Base-by-base conservation (phyloP, 1,284 basidiomycete genomes). In the Hypsizygus ulmarius region DNA sequence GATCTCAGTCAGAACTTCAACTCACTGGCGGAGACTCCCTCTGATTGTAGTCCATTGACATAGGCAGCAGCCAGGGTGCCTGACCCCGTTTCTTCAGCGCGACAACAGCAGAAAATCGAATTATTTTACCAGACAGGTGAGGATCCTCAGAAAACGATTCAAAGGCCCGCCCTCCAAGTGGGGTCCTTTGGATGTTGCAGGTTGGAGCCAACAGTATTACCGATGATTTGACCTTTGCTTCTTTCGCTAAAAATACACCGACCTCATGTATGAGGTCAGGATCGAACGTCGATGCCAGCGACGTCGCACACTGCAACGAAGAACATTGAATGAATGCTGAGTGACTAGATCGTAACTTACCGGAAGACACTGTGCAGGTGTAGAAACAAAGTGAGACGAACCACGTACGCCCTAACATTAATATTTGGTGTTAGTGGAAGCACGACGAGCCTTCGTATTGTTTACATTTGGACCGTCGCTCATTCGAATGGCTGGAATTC, bases 111-210 rank as follows among this genome's bases (percentile, higher is more conserved):
- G 45, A 25, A 35, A 41, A 32, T 14, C 14, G 14, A 15, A 8
- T 14, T 25, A 12, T 53, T 53, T 37, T 60, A 78, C 80, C 82
- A 25, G 79, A 87, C 33, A 85, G 67, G 58, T 78, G 69, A 36
- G 79, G 81, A 57, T 84, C 82, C 57, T 89, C 84, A 0, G 81
- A 82, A 65, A 84, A 87, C 3, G 78, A 82, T 62, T 87, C 85
- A 57, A 87, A 87, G 5, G 81, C 75, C 18, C 84, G 70, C 1
- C 81, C 80, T 7, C 80, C 81, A 0, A 82, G 69, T 27, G 81
- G 81, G 7, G 71, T 71, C 12, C 84, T 75, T 57, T 84, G 83
- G 27, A 86, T 84, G 61, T 87, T 88, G 65, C 81, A 84, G 1
- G 84, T 86, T 2, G 82, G 84, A 8, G 82, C 84, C 33, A 87